Conservation (phyloP, 306 rosid species). For the Delonix regia region DNA sequence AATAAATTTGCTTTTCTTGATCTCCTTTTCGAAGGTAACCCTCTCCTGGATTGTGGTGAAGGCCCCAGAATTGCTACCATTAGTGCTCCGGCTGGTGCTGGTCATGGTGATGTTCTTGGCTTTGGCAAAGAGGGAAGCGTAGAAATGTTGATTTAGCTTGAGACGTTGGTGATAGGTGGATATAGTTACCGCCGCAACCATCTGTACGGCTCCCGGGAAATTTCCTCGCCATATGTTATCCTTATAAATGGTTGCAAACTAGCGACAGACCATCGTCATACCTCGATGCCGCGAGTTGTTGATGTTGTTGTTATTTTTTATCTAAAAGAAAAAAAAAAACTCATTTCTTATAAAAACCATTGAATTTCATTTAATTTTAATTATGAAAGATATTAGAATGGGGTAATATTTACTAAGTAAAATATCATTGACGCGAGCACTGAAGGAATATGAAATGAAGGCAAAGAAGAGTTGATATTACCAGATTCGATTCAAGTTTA, state of each 20-base stretch:
- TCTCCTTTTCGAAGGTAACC: conserved; percentile 65
- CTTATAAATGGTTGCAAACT: background rate
- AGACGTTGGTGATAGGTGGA: conserved; percentile 35
- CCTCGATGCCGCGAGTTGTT: background rate
- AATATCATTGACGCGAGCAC: too few relatives aligned
- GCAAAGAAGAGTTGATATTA: too few relatives aligned
- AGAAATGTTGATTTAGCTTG: conserved; percentile 37
- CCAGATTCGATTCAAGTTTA: too few relatives aligned
- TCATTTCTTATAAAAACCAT: too few relatives aligned
- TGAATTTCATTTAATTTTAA: too few relatives aligned
- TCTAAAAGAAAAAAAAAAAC: too few relatives aligned
- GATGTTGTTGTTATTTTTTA: too few relatives aligned
- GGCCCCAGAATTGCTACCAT: conserved; percentile 45
- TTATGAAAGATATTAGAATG: too few relatives aligned
- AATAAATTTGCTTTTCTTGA: conserved; percentile 91
- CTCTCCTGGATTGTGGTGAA: conserved; percentile 72
- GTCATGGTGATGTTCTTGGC: conserved; percentile 55
- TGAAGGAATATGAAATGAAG: too few relatives aligned
- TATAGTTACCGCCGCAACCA: conserved; percentile 44
- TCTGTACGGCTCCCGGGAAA: conserved; percentile 3
- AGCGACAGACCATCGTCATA: background rate
- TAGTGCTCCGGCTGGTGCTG: conserved; percentile 25
- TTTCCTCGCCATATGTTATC: background rate
- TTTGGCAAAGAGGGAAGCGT: conserved; percentile 49
- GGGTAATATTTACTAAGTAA: too few relatives aligned